These are phyloP conservation scores for Fusarium sp. DNA, from an alignment of 2,329 filamentous ascomycete genomes.

Conservation along the genomic window DNA sequence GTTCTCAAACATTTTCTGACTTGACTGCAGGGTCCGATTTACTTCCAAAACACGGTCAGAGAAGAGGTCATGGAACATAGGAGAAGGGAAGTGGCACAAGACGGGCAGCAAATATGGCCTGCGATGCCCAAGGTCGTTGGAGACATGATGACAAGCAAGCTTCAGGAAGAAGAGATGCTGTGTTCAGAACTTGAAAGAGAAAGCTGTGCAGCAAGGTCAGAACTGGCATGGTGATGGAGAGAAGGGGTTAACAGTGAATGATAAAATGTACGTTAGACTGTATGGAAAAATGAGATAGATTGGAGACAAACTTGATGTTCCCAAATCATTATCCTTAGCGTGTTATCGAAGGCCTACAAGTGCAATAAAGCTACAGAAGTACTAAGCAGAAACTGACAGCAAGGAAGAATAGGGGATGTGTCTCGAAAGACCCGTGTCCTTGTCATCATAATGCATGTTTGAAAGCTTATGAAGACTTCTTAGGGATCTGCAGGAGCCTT, in stretches of 20 bases:
- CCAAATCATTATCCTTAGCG: not conserved
- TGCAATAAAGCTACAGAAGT: not conserved
- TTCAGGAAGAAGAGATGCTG: slow-evolving; percentile 42
- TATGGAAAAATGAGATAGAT: not conserved
- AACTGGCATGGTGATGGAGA: slow-evolving; percentile 29
- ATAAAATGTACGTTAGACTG: not conserved
- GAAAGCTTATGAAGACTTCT: too few species aligned
- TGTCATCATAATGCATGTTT: too few species aligned
- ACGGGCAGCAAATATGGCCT: slow-evolving; percentile 59
- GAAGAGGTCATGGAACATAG: slow-evolving; percentile 58
- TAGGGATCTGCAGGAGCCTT: too few species aligned
- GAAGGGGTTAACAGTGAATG: too few species aligned
- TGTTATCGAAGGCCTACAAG: not conserved
- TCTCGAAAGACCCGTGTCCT: not conserved
- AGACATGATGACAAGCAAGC: slow-evolving; percentile 42
- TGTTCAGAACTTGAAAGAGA: slow-evolving; percentile 41
- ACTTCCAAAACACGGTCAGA: slow-evolving; percentile 61
- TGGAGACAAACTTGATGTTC: not conserved
- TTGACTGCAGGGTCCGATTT: slow-evolving; percentile 57
- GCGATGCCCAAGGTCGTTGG: slow-evolving; percentile 44
- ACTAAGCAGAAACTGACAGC: not conserved
- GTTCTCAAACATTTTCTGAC: not conserved
- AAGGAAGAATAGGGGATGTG: not conserved
- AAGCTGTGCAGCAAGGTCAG: slow-evolving; percentile 17
- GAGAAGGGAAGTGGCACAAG: slow-evolving; percentile 54